A percentile compares a stretch with the other conserved stretches of the same genome.
Conservation (phyloP, 2,329 filamentous ascomycete genomes). For the Paraconiothyrium sp. region DNA sequence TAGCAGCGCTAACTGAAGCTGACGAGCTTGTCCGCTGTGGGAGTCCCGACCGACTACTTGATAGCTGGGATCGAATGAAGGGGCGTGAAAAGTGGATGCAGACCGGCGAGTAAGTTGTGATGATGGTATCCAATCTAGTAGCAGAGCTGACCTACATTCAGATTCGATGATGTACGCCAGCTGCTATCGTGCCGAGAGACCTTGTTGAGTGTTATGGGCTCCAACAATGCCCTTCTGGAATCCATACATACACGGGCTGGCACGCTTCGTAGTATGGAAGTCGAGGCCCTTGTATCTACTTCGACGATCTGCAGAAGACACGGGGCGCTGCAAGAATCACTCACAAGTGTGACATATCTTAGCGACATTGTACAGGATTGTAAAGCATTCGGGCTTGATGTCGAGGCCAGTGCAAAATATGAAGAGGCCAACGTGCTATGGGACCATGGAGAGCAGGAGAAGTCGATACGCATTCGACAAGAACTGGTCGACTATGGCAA, state of each 20-base stretch:
- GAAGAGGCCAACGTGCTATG: slow-evolving; percentile 91
- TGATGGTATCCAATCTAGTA: no score
- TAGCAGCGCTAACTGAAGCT: slow-evolving; percentile 82
- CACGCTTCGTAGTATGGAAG: slow-evolving; percentile 75
- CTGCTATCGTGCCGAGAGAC: slow-evolving; percentile 86
- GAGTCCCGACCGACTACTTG: slow-evolving; percentile 68
- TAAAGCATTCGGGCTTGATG: slow-evolving; percentile 73
- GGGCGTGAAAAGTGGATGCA: slow-evolving; percentile 80
- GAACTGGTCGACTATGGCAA: slow-evolving; percentile 60
- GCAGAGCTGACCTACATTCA: slow-evolving; percentile 53
- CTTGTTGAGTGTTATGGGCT: slow-evolving; percentile 79
- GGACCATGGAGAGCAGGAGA: slow-evolving; percentile 90
- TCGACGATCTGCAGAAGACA: slow-evolving; percentile 82
- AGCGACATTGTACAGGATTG: slow-evolving; percentile 78
- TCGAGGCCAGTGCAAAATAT: slow-evolving; percentile 79
- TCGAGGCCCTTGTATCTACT: slow-evolving; percentile 78
- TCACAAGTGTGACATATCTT: slow-evolving; percentile 86
- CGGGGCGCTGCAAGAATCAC: slow-evolving; percentile 82
- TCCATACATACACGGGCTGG: slow-evolving; percentile 68
- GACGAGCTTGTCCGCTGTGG: slow-evolving; percentile 76
- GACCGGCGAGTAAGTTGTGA: slow-evolving; percentile 72
- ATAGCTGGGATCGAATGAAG: slow-evolving; percentile 71
- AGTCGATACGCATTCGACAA: slow-evolving; percentile 89
- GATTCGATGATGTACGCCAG: slow-evolving; percentile 79
- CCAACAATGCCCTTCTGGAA: slow-evolving; percentile 70